Evolutionary conservation across 768 basidiomycete species (phyloP).

Genomic region (Megacollybia marginata): DNA sequence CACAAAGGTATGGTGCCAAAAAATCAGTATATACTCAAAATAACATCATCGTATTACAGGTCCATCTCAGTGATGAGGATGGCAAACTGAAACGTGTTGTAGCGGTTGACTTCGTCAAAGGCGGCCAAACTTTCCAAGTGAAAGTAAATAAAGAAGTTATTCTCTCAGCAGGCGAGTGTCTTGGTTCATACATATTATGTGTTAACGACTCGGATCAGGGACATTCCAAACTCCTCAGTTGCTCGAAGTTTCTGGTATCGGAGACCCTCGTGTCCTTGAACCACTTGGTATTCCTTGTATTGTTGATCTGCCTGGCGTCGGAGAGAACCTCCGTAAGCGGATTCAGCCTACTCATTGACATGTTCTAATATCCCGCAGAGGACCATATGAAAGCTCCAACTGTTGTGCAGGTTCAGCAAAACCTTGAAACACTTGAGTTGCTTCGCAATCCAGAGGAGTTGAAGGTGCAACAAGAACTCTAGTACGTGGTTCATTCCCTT

Average conservation of each 20-base stretch:
- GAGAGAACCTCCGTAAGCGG: slow-evolving; percentile 19
- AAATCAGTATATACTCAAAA: too few species aligned
- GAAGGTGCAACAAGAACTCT: slow-evolving; percentile 3
- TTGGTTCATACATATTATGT: background rate
- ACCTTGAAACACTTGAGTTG: slow-evolving; percentile 2
- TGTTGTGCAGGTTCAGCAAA: slow-evolving; percentile 1
- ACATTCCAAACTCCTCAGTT: slow-evolving; percentile 38
- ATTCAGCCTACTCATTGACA: background rate
- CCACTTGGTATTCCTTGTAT: slow-evolving; percentile 10
- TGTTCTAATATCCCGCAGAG: background rate
- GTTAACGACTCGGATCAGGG: slow-evolving; percentile 3
- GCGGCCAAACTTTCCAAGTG: slow-evolving; percentile 21
- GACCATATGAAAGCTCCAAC: slow-evolving; percentile 2
- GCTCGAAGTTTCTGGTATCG: slow-evolving; percentile 49
- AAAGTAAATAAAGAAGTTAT: slow-evolving; percentile 42
- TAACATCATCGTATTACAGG: slow-evolving; percentile 7
- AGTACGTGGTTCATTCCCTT: background rate
- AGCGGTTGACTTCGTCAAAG: slow-evolving; percentile 34
- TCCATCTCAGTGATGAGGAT: slow-evolving; percentile 5
- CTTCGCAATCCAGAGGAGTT: slow-evolving; percentile 2
- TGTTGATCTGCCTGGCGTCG: slow-evolving; percentile 23
- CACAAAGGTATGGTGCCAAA: slow-evolving; percentile 3
- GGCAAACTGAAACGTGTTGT: slow-evolving; percentile 23
- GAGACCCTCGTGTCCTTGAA: slow-evolving; percentile 14
- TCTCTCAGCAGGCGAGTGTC: slow-evolving; percentile 26